phyloP scores from a whole-genome alignment of 106 monocot genomes.

The Platanthera zijinensis region DNA sequence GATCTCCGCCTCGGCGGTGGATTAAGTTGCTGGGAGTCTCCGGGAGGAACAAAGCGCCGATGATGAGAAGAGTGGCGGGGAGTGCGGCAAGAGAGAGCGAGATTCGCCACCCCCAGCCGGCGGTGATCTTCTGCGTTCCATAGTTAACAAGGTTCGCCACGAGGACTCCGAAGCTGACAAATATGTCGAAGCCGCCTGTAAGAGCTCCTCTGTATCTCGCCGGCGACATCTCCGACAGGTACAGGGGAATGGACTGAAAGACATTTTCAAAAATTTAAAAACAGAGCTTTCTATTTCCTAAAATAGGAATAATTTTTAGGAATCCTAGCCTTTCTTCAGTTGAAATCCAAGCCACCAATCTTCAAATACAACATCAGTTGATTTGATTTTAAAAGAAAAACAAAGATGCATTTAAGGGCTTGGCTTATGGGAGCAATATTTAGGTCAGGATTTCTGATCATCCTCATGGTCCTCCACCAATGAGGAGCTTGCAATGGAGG shows the following conservation, averaged over 20 bases:
- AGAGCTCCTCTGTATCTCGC: constrained; percentile 22
- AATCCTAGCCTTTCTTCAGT: no score
- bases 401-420: no score
- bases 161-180: constrained; percentile 30
- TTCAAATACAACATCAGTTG: no score
- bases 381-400: no score
- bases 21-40: constrained; percentile 47
- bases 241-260: constrained; percentile 21
- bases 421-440: no score
- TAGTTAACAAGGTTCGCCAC: constrained; percentile 41
- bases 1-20: constrained; percentile 18
- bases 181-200: constrained; percentile 6
- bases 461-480: no score
- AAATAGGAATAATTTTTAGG: no score
- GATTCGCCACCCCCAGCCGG: constrained; percentile 43
- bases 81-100: constrained; percentile 40
- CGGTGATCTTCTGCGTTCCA: constrained; percentile 30
- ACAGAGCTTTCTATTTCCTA: no score
- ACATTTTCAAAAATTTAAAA: neutral
- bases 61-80: constrained; percentile 27
- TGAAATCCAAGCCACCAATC: no score
- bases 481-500: no score
- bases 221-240: constrained; percentile 30
- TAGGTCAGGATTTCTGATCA: no score
- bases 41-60: constrained; percentile 33